Base-by-base conservation (phyloP, 352 stramenopile genomes). In the Globisporangium iwayamae region DNA sequence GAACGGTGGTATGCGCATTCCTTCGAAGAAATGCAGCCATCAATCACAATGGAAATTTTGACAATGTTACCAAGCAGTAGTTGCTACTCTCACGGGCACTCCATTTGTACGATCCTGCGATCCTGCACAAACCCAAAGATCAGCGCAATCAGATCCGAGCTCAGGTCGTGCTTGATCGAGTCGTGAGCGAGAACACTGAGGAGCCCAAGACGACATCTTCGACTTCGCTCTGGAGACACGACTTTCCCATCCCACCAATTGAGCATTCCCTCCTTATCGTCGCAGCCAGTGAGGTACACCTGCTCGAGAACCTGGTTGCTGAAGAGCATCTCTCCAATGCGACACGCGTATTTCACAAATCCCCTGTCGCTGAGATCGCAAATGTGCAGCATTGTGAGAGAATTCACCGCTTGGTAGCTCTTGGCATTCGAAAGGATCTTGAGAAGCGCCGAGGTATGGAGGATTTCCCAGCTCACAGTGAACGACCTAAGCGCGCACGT, bases 231-330 rank as follows among this genome's bases (percentile, higher is more conserved):
- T 32, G 11, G 8, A 7, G 20, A 32, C 8, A 52, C 46, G 3
- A 52, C 2, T 14, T 32, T 28, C 7, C 46, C 46, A 52, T 52
- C 10, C 5, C n/a, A 50, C 5, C 46, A 5, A 41, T 13, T 0
- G 36, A 41, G 3, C 0, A n/a, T 18, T 45, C 13, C 10, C 13
- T 14, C 36, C 36, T 41, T 41, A 13, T 52, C 20, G n/a, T 52
- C 7, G 46, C 9, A 13, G 20, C n/a, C 20, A 6, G n/a, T 16
- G 25, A 52, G 8, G 18, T 28, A 52, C 3, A 52, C 47, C 18
- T 53, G 47, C 22, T 53, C 47, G 22, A 53, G 47, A 34, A 36
- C 47, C 18, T 53, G 22, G 3, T 53, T 53, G 22, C 47, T 53
- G 22, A 25, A 25, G 14, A 53, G 47, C 47, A 53, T 53, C 20